phyloP scores from a whole-genome alignment of 495 filamentous ascomycete species.

The Evernia prunastri region DNA sequence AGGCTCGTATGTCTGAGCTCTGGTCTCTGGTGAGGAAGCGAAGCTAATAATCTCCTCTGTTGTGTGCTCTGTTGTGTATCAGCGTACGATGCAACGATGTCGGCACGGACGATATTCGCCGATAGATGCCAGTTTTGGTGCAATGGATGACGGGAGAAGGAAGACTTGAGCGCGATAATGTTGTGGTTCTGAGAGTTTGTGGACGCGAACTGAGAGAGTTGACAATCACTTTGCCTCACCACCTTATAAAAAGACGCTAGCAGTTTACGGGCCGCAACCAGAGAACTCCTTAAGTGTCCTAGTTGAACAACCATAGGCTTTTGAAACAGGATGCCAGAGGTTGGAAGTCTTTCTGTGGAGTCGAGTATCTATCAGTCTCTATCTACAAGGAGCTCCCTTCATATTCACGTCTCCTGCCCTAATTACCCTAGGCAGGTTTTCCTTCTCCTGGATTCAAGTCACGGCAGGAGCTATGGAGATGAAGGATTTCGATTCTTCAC shows the following conservation, averaged over 20 bases:
- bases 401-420: neutral
- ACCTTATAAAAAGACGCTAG: neutral
- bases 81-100: neutral
- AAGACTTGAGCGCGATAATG: neutral
- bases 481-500: neutral
- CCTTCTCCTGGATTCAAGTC: neutral
- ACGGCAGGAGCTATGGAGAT: neutral
- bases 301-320: neutral
- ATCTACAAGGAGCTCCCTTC: neutral
- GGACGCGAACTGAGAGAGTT: neutral
- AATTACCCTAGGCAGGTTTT: neutral
- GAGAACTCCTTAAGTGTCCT: neutral
- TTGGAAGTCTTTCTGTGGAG: neutral
- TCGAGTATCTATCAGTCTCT: neutral
- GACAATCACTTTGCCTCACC: neutral
- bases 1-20: neutral
- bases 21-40: neutral
- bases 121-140: neutral
- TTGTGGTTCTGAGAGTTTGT: neutral
- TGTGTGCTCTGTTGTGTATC: conserved; percentile 1
- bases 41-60: neutral
- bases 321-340: neutral
- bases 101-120: neutral
- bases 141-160: neutral
- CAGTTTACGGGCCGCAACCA: neutral